phyloP scores from a whole-genome alignment of 805 yeast species.

The Zygotorulaspora chibaensis region DNA sequence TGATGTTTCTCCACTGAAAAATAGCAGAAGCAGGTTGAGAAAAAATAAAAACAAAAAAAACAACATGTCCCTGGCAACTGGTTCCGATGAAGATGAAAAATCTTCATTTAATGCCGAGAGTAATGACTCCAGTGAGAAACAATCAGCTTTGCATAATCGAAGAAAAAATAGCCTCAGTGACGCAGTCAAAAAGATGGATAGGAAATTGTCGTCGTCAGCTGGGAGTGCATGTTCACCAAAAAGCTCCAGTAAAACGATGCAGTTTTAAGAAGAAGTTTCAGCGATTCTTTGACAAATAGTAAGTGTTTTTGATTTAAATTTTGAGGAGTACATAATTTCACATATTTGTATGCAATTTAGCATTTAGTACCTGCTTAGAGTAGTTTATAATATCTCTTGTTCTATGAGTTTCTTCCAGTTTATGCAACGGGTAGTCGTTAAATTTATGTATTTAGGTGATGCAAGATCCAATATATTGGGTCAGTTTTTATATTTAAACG shows the following conservation, averaged over 20 bases:
- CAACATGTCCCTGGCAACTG: conserved; percentile 5
- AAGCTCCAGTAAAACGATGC: not conserved
- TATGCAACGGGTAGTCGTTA: no score
- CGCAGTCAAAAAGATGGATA: conserved; percentile 2
- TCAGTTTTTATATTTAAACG: conserved; percentile 20
- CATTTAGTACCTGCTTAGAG: no score
- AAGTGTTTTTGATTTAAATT: no score
- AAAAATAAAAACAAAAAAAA: conserved; percentile 2
- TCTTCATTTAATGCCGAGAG: conserved; percentile 6
- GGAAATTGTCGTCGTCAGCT: conserved; percentile 6
- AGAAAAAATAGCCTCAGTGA: conserved; percentile 9
- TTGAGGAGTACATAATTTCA: no score
- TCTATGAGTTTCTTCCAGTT: no score
- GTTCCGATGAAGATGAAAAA: conserved; percentile 15
- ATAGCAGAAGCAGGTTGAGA: conserved; percentile 3
- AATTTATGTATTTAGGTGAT: no score
- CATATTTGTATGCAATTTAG: no score
- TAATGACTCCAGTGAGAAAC: conserved; percentile 6
- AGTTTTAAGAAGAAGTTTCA: not conserved
- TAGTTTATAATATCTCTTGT: not conserved
- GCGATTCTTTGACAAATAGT: not conserved
- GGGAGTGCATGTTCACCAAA: conserved; percentile 11
- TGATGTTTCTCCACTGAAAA: conserved; percentile 5
- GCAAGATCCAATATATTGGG: not conserved
- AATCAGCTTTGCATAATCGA: conserved; percentile 2